A percentile compares a stretch with the other conserved stretches of the same genome.
Evolutionary conservation across 1,284 basidiomycete genomes (phyloP).

Genomic region (Phlebopus sp.): DNA sequence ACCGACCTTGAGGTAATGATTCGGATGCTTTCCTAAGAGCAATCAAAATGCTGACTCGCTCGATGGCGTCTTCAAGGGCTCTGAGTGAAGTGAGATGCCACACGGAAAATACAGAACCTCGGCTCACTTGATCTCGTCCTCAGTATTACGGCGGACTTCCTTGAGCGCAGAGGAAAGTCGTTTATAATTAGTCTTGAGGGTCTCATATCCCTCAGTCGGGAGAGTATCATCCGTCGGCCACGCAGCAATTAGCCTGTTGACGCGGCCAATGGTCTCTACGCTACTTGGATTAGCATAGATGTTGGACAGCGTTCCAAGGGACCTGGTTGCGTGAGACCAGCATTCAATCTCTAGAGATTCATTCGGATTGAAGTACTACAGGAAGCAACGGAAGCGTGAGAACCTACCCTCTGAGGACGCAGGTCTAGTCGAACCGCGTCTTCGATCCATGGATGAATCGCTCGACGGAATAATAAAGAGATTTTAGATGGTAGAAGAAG

Average conservation of each 20-base stretch:
- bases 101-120: constrained; percentile 4
- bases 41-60: constrained; percentile 64
- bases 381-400: constrained; percentile 17
- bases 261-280: constrained; percentile 60
- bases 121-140: constrained; percentile 63
- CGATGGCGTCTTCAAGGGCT: constrained; percentile 66
- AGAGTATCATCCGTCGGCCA: constrained; percentile 71
- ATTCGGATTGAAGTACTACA: constrained; percentile 6
- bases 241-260: constrained; percentile 64
- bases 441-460: constrained; percentile 27
- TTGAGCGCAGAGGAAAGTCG: constrained; percentile 58
- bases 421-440: constrained; percentile 30
- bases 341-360: constrained; percentile 56
- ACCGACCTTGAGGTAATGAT: constrained; percentile 50
- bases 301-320: constrained; percentile 51
- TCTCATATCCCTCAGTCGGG: constrained; percentile 63
- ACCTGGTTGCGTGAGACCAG: constrained; percentile 64
- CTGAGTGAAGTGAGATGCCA: constrained; percentile 38
- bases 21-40: constrained; percentile 71
- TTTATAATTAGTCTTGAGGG: constrained; percentile 59
- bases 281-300: constrained; percentile 50
- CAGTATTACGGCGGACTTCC: constrained; percentile 57
- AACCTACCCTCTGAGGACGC: constrained; percentile 36
- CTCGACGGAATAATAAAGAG: not conserved
- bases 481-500: constrained; percentile 6